These are phyloP conservation scores for Microcyclospora tardicrescens DNA, from an alignment of 2,329 filamentous ascomycete species.

Conservation along the genomic window DNA sequence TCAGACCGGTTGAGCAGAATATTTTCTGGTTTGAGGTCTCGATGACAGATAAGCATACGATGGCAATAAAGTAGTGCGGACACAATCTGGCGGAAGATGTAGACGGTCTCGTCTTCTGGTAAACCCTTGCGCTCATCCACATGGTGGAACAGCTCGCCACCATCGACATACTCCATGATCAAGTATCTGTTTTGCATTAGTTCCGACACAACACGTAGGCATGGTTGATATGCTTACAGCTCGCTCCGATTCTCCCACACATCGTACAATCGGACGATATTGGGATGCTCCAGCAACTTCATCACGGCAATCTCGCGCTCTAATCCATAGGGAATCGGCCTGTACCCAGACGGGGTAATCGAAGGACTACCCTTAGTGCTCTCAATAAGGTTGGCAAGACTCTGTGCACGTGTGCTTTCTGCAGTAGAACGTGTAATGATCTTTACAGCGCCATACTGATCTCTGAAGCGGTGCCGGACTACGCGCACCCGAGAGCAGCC, in stretches of 20 bases:
- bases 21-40: conserved; percentile 94
- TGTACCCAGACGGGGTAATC: conserved; percentile 14
- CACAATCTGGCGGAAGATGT: conserved; percentile 85
- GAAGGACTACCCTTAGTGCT: conserved; percentile 41
- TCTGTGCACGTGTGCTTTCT: conserved; percentile 70
- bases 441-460: conserved; percentile 81
- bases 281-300: conserved; percentile 88
- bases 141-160: conserved; percentile 75
- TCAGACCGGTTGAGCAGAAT: conserved; percentile 64
- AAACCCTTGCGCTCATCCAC: conserved; percentile 64
- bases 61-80: conserved; percentile 88
- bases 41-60: conserved; percentile 86
- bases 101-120: conserved; percentile 65
- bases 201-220: not conserved
- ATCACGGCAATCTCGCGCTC: conserved; percentile 94
- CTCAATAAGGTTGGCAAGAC: conserved; percentile 68
- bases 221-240: conserved; percentile 50
- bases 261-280: conserved; percentile 88
- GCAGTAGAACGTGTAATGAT: conserved; percentile 76
- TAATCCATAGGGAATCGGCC: conserved; percentile 57
- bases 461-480: conserved; percentile 63
- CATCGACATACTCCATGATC: conserved; percentile 82
- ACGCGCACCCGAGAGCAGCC: conserved; percentile 79
- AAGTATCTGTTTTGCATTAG: conserved; percentile 54
- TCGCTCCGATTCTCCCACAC: conserved; percentile 96